Base-by-base conservation (phyloP, 768 basidiomycete species). In the Lyophyllum semitale region DNA sequence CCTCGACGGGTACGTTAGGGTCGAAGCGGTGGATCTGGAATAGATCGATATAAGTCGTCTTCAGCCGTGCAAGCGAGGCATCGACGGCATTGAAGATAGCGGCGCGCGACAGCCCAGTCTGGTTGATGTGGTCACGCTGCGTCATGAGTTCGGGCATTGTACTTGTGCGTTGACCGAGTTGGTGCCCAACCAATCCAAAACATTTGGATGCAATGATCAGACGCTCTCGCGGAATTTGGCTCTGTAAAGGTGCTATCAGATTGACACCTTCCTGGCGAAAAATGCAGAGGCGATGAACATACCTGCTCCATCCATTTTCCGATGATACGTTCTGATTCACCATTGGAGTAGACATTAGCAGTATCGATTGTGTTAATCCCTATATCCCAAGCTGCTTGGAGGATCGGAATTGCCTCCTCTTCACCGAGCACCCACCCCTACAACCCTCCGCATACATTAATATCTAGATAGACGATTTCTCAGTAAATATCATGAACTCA, bases 361-460 rank as follows among this genome's bases (percentile, higher is more conserved):
- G 73, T 74, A 52, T 75, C 75, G 54, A 72, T 70, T 1, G 72
- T 72, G 49, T 68, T 69, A 58, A 75, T 69, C 4, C 75, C 75
- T 12, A 40, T 29, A 41, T 69, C 68, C 68, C 66, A 82, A 38
- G 82, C 83, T 8, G 69, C 66, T 61, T 77, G 79, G 29, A 84
- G 72, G 48, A 83, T 77, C 49, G 73, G 59, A 8, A 78, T 46
- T 0, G 73, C 70, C 44, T 78, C 71, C 47, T 78, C 77, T 56
- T 82, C 79, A 4, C 71, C 74, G 20, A 80, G 58, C 12, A 83
- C 74, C 83, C 83, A 84, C 1, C 66, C 63, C 58, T 79, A 42
- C 3, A 13, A 25, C 6, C 3, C 63, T 63, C 68, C 72, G 37
- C 3, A 29, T 9, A 29, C 12, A 11, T 45, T 20, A 46, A 27